phyloP scores from a whole-genome alignment of 495 filamentous ascomycete genomes.

The Zalerion maritima region DNA sequence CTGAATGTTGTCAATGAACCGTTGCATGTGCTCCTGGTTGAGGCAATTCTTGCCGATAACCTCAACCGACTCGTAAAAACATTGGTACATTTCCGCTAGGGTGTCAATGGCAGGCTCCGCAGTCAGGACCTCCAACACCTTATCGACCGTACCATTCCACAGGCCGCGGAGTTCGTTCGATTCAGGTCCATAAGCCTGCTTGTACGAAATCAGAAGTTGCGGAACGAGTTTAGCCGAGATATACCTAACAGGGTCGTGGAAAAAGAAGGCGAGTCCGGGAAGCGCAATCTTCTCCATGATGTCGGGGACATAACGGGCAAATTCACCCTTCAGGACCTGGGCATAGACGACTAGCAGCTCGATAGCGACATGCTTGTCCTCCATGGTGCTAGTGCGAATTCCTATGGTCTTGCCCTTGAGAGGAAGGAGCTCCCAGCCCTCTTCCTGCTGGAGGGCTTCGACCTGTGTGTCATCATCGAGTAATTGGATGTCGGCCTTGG shows the following conservation, averaged over 20 bases:
- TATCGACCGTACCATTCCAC: constrained; percentile 76
- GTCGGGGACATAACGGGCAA: constrained; percentile 79
- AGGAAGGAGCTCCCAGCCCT: constrained; percentile 96
- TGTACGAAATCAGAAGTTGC: constrained; percentile 86
- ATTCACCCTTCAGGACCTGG: constrained; percentile 78
- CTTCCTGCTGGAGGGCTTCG: constrained; percentile 82
- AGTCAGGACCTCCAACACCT: constrained; percentile 85
- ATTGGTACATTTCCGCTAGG: constrained; percentile 97
- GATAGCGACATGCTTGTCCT: constrained; percentile 98
- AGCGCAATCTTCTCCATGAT: constrained; percentile 96
- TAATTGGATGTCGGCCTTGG: constrained; percentile 94
- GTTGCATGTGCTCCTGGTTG: constrained; percentile 58
- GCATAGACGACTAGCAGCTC: constrained; percentile 96
- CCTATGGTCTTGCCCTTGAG: constrained; percentile 95
- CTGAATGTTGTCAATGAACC: constrained; percentile 72
- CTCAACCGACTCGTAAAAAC: constrained; percentile 97
- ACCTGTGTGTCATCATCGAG: constrained; percentile 93
- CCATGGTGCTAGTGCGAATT: constrained; percentile 90
- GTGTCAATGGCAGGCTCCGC: constrained; percentile 93
- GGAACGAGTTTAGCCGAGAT: constrained; percentile 91
- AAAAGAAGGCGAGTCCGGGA: constrained; percentile 93
- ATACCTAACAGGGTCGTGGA: constrained; percentile 94
- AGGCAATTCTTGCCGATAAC: constrained; percentile 78
- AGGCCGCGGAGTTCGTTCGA: constrained; percentile 61
- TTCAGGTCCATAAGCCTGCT: constrained; percentile 65